Conservation (phyloP, 768 basidiomycete species). For the Trametes meyenii region DNA sequence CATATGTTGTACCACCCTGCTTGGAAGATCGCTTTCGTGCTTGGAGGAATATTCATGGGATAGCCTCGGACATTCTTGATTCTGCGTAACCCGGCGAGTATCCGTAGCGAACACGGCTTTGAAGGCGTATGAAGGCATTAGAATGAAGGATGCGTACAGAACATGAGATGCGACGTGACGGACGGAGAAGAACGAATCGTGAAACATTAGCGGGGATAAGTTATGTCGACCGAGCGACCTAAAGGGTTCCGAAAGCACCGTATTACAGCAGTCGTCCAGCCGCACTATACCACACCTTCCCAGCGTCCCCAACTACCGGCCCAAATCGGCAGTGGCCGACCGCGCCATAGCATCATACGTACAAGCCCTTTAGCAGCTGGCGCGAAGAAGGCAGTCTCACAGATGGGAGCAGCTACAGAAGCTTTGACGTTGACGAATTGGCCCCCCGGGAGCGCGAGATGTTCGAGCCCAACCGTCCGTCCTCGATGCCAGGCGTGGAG, state of each 20-base stretch:
- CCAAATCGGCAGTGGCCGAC: background rate
- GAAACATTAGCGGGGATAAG: conserved; percentile 24
- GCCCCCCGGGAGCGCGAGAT: conserved; percentile 60
- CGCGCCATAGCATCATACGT: background rate
- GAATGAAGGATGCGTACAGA: conserved; percentile 13
- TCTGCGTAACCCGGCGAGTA: background rate
- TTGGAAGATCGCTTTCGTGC: conserved; percentile 8
- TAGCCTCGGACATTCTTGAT: no score
- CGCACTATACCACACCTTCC: conserved; percentile 2
- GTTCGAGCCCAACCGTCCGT: conserved; percentile 52
- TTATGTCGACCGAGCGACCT: conserved; percentile 26
- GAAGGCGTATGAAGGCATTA: conserved; percentile 19
- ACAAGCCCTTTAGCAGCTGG: background rate
- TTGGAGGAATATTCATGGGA: background rate
- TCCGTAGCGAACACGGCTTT: background rate
- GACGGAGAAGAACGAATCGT: background rate
- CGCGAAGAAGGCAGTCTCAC: background rate
- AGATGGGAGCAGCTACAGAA: conserved; percentile 3
- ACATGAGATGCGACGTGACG: conserved; percentile 9
- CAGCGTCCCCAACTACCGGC: background rate
- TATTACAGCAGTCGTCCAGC: conserved; percentile 1
- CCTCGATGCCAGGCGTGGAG: conserved; percentile 37
- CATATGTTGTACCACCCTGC: conserved; percentile 5
- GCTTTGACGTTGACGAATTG: conserved; percentile 14
- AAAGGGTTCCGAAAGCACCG: conserved; percentile 15